These are phyloP conservation scores for Isoetes taiwanensis DNA, from an alignment of 75 land plant genomes.

Conservation along the genomic window DNA sequence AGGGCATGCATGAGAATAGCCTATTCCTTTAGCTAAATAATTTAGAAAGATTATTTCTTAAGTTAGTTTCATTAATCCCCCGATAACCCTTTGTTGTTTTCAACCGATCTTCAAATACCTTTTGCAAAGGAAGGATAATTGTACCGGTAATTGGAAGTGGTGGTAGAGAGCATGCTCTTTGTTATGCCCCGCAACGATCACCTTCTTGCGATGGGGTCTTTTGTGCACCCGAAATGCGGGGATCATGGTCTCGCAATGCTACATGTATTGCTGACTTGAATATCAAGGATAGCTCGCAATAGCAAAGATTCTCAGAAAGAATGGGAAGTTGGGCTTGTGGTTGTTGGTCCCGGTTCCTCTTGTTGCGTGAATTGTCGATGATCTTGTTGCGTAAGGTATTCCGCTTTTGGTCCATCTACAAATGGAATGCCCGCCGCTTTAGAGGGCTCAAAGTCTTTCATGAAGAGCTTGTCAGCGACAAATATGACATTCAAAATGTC, in stretches of 20 bases:
- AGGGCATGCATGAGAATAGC: no score
- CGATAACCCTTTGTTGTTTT: no score
- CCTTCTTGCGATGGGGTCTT: constrained; percentile 72
- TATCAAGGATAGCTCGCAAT: constrained; percentile 34
- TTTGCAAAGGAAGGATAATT: constrained; percentile 36
- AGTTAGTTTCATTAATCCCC: no score
- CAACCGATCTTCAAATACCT: no score
- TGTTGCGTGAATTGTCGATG: constrained; percentile 83
- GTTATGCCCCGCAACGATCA: constrained; percentile 68
- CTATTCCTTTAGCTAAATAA: no score
- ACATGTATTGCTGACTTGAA: constrained; percentile 64
- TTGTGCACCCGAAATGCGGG: constrained; percentile 97
- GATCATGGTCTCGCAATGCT: constrained; percentile 65
- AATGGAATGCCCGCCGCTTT: constrained; percentile 87
- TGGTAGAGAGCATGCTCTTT: constrained; percentile 90
- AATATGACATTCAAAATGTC: constrained; percentile 87
- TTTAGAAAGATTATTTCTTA: no score
- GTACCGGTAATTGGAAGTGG: constrained; percentile 87
- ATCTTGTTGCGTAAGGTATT: constrained; percentile 56
- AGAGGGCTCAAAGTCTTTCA: constrained; percentile 91
- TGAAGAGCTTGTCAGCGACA: constrained; percentile 86
- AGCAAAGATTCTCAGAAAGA: constrained; percentile 65
- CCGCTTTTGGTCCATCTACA: constrained; percentile 88
- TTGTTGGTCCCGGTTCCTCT: constrained; percentile 92
- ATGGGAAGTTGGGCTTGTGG: constrained; percentile 68